phyloP scores from a whole-genome alignment of 495 filamentous ascomycete species.

The Aspergillus nidulans region DNA sequence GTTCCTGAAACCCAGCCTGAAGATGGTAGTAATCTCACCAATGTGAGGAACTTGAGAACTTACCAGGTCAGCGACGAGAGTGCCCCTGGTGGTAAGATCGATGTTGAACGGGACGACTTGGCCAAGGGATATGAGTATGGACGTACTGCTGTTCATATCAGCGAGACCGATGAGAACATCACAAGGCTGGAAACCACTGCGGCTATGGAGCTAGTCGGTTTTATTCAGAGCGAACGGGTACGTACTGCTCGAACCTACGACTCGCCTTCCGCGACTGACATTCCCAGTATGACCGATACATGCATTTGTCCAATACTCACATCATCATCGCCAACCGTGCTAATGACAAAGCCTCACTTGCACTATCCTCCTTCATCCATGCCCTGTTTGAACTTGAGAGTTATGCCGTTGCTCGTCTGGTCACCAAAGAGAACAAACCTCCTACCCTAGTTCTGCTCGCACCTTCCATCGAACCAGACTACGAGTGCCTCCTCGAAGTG shows the following conservation, averaged over 20 bases:
- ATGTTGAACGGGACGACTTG: conserved; percentile 78
- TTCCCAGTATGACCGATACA: conserved; percentile 72
- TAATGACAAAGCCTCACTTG: conserved; percentile 72
- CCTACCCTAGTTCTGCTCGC: conserved; percentile 79
- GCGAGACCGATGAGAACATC: conserved; percentile 73
- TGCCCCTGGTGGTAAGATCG: conserved; percentile 73
- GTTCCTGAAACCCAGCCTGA: conserved; percentile 28
- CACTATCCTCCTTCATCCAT: conserved; percentile 85
- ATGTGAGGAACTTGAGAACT: conserved; percentile 65
- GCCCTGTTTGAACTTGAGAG: conserved; percentile 80
- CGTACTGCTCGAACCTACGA: neutral
- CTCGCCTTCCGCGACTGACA: conserved; percentile 9
- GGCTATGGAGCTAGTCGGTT: conserved; percentile 78
- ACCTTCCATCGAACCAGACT: conserved; percentile 72
- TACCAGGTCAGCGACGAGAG: conserved; percentile 76
- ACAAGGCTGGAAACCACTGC: conserved; percentile 74
- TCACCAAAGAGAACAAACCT: conserved; percentile 71
- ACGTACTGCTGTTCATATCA: conserved; percentile 84
- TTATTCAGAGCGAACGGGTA: conserved; percentile 72
- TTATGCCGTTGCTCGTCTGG: conserved; percentile 83
- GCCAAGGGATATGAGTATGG: conserved; percentile 95
- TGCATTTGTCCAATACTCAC: conserved; percentile 74
- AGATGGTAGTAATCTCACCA: conserved; percentile 45
- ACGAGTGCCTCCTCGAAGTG: conserved; percentile 85
- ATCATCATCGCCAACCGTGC: conserved; percentile 67